phyloP scores from a whole-genome alignment of 805 yeast genomes.

The Candida sanyiensis region DNA sequence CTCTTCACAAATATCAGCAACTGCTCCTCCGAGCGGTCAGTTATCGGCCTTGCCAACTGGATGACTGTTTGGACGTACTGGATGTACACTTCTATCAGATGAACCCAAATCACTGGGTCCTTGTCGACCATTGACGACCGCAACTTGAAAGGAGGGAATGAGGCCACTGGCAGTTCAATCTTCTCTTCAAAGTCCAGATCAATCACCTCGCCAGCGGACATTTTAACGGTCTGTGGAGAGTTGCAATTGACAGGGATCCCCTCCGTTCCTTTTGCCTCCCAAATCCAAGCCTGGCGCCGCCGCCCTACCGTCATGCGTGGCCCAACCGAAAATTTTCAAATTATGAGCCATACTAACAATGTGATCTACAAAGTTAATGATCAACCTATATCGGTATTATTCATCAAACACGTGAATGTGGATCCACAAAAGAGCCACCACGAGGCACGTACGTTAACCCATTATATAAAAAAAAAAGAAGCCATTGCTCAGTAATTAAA shows the following conservation, averaged over 20 bases:
- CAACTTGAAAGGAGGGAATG: conserved; percentile 68
- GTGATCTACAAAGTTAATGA: background rate
- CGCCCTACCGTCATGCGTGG: no score
- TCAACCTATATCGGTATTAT: background rate
- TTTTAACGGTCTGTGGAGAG: no score
- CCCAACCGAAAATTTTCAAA: background rate
- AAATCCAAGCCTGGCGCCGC: no score
- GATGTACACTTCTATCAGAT: conserved; percentile 60
- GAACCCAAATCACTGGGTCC: conserved; percentile 82
- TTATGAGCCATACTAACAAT: no score
- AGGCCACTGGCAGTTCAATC: conserved; percentile 53
- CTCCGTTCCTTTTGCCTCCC: no score
- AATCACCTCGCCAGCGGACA: conserved; percentile 2
- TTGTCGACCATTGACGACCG: conserved; percentile 74
- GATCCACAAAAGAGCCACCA: no score
- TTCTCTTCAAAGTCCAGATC: conserved; percentile 9
- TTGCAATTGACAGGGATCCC: no score
- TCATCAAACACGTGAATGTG: background rate
- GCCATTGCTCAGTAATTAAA: background rate
- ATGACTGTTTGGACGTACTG: conserved; percentile 37
- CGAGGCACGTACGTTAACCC: no score
- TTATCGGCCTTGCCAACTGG: conserved; percentile 34
- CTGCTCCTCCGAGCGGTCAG: conserved; percentile 54
- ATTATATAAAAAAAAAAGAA: no score
- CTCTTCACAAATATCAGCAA: conserved; percentile 49